Evolutionary conservation across 2,329 filamentous ascomycete species (phyloP), one percentile per base, ranked within the genome.

Genomic region (Epichloe uncinata): DNA sequence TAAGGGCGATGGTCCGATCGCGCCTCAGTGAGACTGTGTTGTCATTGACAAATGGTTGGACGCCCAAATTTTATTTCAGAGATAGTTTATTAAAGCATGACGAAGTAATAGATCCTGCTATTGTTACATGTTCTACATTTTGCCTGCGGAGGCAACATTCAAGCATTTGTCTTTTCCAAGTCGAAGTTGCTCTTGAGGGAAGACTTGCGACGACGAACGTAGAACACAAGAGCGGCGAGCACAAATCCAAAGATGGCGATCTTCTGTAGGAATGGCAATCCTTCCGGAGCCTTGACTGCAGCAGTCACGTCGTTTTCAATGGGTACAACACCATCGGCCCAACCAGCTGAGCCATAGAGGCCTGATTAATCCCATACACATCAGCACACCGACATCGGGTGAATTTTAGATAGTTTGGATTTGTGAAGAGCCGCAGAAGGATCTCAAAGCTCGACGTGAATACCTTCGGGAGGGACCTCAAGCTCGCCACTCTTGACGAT

Each of bases 391-490:
- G 55, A 47, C 60, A 59, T 61, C 53, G 56, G 56, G 57, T 40
- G 53, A 49, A 50, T 18, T 44, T 54, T 44, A 49, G 38, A 42
- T 52, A 42, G 15, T 41, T 50, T 52, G 49, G 35, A 30, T 35
- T 38, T 50, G 41, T 47, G 18, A 45, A 47, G 50, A 53, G 52
- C 52, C 50, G 52, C 45, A 54, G 56, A 53, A 53, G 54, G 54
- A 57, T 65, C 71, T 73, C 78, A 93, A 70, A 93, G 85, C 73
- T 93, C 87, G 72, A 83, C 79, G 73, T 89, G 85, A 75, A 88
- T 91, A 93, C 87, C 87, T 93, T 93, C 87, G 75, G 81, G 74
- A 66, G 86, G 84, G 58, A 90, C 83, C 67, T 83, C 78, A 60
- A 93, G 73, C 76, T 91, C 86, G 69, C 87, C 87, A 70, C 84